Conservation (phyloP, 1,139 yeast species). For the Yamadazyma atmosphaerica region DNA sequence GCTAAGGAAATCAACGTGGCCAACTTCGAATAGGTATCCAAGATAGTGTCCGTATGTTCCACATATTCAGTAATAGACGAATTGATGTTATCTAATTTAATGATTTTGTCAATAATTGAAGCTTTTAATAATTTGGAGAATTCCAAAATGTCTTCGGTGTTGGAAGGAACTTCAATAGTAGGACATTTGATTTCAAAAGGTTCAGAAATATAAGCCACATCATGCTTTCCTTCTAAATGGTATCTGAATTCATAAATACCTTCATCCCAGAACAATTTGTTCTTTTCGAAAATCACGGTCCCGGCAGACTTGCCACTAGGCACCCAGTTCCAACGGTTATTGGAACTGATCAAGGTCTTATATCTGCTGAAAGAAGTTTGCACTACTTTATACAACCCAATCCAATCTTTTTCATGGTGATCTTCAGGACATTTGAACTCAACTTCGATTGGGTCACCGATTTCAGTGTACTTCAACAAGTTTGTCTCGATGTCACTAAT, state of each 20-base stretch:
- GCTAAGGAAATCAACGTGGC: slow-evolving; percentile 36
- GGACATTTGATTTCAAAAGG: slow-evolving; percentile 67
- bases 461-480: slow-evolving; percentile 24
- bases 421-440: slow-evolving; percentile 56
- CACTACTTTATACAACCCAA: slow-evolving; percentile 69
- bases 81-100: slow-evolving; percentile 27
- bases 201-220: slow-evolving; percentile 63
- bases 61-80: slow-evolving; percentile 28
- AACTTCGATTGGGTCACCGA: slow-evolving; percentile 59
- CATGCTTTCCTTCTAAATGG: slow-evolving; percentile 70
- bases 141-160: slow-evolving; percentile 19
- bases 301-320: slow-evolving; percentile 41
- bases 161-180: slow-evolving; percentile 36
- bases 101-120: slow-evolving; percentile 33
- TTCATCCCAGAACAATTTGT: slow-evolving; percentile 61
- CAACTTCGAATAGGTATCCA: slow-evolving; percentile 34
- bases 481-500: slow-evolving; percentile 15
- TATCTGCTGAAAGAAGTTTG: slow-evolving; percentile 62
- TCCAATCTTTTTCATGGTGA: slow-evolving; percentile 62
- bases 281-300: slow-evolving; percentile 49
- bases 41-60: slow-evolving; percentile 27
- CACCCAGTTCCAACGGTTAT: slow-evolving; percentile 70
- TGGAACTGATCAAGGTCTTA: slow-evolving; percentile 61
- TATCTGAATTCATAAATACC: slow-evolving; percentile 80
- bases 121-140: slow-evolving; percentile 35